Evolutionary conservation across 352 stramenopile genomes (phyloP), one percentile per base, ranked within the genome.

Genomic region (Globisporangium yorkense): DNA sequence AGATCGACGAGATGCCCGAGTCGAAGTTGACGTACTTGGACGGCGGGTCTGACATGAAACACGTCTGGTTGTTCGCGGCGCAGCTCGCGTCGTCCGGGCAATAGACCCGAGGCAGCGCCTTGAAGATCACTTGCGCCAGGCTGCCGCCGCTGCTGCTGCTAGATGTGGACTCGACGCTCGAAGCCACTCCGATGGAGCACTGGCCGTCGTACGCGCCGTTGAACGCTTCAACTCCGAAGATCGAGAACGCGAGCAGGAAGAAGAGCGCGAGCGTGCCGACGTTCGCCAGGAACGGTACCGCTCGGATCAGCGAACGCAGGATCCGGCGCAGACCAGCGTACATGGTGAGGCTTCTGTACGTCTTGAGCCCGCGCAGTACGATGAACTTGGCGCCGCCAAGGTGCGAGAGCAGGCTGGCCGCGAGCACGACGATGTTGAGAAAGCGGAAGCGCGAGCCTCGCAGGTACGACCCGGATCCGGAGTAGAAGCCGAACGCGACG

Each of bases 171-270:
- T 13, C n/a, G 35, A 16, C 2, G 24, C 18, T 39, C 33, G 35
- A 48, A 24, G 24, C 18, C 5, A 54, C 24, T 8, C 37, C 9
- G 29, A 76, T 62, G 2, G 62, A 67, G 57, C 81, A 91, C 58
- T 91, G 77, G 1, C 61, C 61, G 50, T 80, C 64, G 62, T 75
- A 91, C 15, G 68, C 62, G 20, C 75, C 74, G 29, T 61, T 66
- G 63, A 84, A 90, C 20, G 80, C 82, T 46, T 92, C 82, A 4
- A 90, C 68, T 0, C 74, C 78, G 54, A 92, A 89, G 44, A 92
- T 86, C 16, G 79, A 88, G 55, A 92, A 92, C 20, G 77, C 77
- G 10, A 92, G 70, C 29, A 92, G 50, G 7, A 85, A 85, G 33
- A 92, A 92, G 50, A 90, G 66, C 5, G 82, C 72, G 35, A 92